Evolutionary conservation across 129 eudicot species (phyloP), one percentile per base, ranked within the genome.

Genomic region (Centaurea solstitialis): DNA sequence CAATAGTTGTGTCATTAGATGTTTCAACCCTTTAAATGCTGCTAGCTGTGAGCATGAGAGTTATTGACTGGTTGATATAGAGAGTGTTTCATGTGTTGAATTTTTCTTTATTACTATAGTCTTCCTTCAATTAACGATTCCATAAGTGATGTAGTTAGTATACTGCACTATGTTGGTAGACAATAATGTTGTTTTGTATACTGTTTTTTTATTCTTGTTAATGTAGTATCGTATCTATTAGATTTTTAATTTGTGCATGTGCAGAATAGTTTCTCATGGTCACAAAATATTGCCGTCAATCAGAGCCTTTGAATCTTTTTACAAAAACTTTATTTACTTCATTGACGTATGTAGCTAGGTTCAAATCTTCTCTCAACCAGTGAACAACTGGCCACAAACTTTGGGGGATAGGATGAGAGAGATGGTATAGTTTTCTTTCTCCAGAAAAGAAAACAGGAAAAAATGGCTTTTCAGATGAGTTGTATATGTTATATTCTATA

Each of bases 261-360:
- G n/a, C 59, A 62, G 72, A 76, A 37, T 74, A 13, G 17, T 74
- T 22, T 20, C 59, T 57, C 59, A 20, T 76, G 72, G 61, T 76
- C 2, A 7, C 28, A 64, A 20, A 18, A 64, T 22, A 8, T 76
- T 76, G 37, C 43, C 37, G 30, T 12, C 79, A 76, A 61, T 61
- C 43, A 37, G 59, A 61, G 61, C 80, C 57, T 33, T 20, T 62
- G 38, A 76, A 37, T 24, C 65, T 62, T 76, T 57, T 35, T 76
- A 21, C 41, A 43, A 4, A 9, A 22, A 38, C 28, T 35, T 37
- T 76, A 38, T 20, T n/a, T 64, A 59, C 71, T 76, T 76, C 71
- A 38, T 62, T 61, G 37, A 38, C 59, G 38, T 76, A 62, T 62
- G 72, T 62, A 62, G 35, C 40, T 76, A 21, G 23, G 76, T 33